Base-by-base conservation (phyloP, 805 yeast species). In the Zygotorulaspora danielsina region DNA sequence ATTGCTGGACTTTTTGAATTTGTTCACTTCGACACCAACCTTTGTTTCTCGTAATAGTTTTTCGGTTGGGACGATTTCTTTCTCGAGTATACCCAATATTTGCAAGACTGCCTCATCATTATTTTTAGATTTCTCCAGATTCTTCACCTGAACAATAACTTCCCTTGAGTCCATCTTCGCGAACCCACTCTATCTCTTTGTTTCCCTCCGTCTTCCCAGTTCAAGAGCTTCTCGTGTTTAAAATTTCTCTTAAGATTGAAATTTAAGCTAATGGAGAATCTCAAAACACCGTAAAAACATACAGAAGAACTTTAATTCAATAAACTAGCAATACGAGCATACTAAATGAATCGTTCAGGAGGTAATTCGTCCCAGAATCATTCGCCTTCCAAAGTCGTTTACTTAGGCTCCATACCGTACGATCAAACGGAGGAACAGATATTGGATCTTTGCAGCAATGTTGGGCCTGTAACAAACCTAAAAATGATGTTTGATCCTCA, bases 11-110 rank as follows among this genome's bases (percentile, higher is more conserved):
- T 84, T 66, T 48, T 95, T 78, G 54, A 84, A 78, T 63, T 86
- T 88, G 67, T 93, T 93, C 29, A 93, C 97, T 6, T 89, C 90
- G 12, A 93, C 90, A 48, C 98, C 98, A n/a, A 93, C 90, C 62
- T 87, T 88, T 6, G 98, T 93, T 55, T 90, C 78, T 54, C 97
- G 75, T 36, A 90, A 70, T 24, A 90, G 69, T 58, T 79, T 76
- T 57, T 90, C 97, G 1, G 94, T 80, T 7, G 97, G 96, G 37
- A 87, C 84, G 24, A 63, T 51, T 9, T 84, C 85, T 41, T 72
- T 76, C 50, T 82, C 79, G 45, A 90, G 67, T 17, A 74, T 69
- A 30, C 70, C 73, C 48, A 90, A 66, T 12, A 89, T 73, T 57
- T 81, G 83, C 39, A 83, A 55, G 19, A 84, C 75, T 3, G 82